Base-by-base conservation (phyloP, 2,329 filamentous ascomycete genomes). In the Kalaharituber pfeilii region DNA sequence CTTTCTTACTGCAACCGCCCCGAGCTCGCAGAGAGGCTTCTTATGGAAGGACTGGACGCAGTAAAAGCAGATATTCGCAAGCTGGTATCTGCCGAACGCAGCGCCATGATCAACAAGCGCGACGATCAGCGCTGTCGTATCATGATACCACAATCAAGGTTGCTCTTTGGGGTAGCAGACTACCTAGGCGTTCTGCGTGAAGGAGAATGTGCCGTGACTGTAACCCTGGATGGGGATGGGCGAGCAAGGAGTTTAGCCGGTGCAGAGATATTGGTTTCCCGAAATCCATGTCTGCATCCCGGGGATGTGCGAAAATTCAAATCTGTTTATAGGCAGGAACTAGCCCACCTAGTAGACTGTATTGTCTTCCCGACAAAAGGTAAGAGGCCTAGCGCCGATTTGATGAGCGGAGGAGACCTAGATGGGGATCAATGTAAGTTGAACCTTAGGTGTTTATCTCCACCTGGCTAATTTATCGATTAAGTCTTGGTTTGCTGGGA, bases 351-450 rank as follows among this genome's bases (percentile, higher is more conserved):
- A 11, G 64, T 66, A 6, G 69, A 70, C 55, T 71, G 69, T 56
- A 69, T 71, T 42, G 67, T 71, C 8, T 71, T 70, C 55, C 60
- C 69, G 3, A 67, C 65, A 1, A 54, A 60, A 50, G 69, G 69
- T 6, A 64, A 60, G 24, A 58, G 69, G 42, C 68, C 69, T 5
- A 66, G 65, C 6, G 68, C 69, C 4, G 69, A 71, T 57, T 58
- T 70, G 51, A 70, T 70, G 69, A 71, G 69, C 18, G 69, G 69
- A 1, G 69, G 69, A 13, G 69, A 71, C 60, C 59, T 71, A 2
- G 69, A 71, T 52, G 69, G 69, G 4, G 68, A 71, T 57, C 68
- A 61, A 26, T 71, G 68, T 69, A 62, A 61, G 66, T 39, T 51
- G n/a, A 2, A 27, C 9, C 20, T 33, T 24, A 4, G 18, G 42